Conservation (phyloP, 352 stramenopile genomes). For the Pythium brachiatum region DNA sequence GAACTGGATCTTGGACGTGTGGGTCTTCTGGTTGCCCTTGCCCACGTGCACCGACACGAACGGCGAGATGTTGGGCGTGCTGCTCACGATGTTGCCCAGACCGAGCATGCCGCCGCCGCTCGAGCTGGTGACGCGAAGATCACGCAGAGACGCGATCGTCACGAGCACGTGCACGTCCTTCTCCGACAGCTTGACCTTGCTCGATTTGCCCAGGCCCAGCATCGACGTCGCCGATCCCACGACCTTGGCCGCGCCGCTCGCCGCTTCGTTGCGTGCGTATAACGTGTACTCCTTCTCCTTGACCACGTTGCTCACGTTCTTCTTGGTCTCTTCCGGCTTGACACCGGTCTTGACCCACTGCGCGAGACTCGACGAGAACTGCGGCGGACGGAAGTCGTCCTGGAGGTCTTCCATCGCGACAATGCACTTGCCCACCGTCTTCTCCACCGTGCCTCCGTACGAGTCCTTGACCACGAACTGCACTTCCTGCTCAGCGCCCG, state of each 20-base stretch:
- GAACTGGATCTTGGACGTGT: conserved; percentile 68
- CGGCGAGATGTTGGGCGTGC: conserved; percentile 72
- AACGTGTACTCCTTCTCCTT: conserved; percentile 79
- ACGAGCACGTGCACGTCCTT: conserved; percentile 74
- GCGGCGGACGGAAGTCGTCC: conserved; percentile 71
- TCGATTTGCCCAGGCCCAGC: conserved; percentile 15
- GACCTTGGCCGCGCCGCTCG: conserved; percentile 23
- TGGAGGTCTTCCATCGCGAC: conserved; percentile 70
- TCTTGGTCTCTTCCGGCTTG: conserved; percentile 73
- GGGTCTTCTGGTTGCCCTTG: conserved; percentile 66
- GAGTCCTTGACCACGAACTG: conserved; percentile 85
- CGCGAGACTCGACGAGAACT: conserved; percentile 70
- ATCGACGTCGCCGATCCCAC: conserved; percentile 28
- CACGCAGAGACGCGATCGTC: conserved; percentile 50
- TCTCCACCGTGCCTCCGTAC: conserved; percentile 73
- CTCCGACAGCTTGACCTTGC: conserved; percentile 28
- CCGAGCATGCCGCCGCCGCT: conserved; percentile 67
- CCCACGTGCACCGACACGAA: conserved; percentile 78
- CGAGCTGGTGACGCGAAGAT: conserved; percentile 64
- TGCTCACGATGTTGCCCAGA: conserved; percentile 71
- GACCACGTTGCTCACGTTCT: conserved; percentile 77
- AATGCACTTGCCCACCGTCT: conserved; percentile 75
- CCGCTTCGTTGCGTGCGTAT: conserved; percentile 46
- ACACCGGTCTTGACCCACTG: conserved; percentile 82
- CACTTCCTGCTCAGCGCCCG: conserved; percentile 52